Evolutionary conservation across 1,139 yeast species (phyloP).

Genomic region (Pneumocystis canis): DNA sequence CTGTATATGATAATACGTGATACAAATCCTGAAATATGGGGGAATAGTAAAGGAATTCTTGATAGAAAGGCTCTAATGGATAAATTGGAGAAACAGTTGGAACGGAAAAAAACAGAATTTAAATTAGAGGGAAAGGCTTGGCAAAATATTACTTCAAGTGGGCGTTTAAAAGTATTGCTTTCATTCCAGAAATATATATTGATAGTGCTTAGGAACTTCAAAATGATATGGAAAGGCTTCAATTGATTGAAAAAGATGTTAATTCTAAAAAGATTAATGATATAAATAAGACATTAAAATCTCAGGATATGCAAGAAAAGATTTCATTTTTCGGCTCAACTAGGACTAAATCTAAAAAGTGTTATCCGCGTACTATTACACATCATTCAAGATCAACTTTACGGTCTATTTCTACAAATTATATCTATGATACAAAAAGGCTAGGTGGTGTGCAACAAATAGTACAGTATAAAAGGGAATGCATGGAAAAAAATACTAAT

Average conservation of each 20-base stretch:
- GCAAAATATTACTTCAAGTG: conserved; percentile 30
- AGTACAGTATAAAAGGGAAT: background rate
- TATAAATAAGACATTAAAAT: background rate
- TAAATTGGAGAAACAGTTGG: conserved; percentile 36
- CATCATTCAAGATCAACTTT: background rate
- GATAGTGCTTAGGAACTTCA: conserved; percentile 47
- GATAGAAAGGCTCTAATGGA: conserved; percentile 25
- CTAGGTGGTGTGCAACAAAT: background rate
- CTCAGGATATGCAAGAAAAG: background rate
- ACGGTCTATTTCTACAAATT: background rate
- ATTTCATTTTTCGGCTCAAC: background rate
- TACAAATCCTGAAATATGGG: conserved; percentile 22
- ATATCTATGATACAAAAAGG: background rate
- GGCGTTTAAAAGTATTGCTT: background rate
- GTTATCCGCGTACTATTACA: background rate
- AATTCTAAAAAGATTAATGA: background rate
- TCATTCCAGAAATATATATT: conserved; percentile 11
- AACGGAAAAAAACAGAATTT: conserved; percentile 47
- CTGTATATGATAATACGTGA: conserved; percentile 50
- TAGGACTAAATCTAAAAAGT: background rate
- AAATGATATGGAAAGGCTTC: conserved; percentile 3
- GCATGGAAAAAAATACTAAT: background rate
- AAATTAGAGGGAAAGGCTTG: conserved; percentile 38
- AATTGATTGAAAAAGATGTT: background rate
- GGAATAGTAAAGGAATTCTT: conserved; percentile 21